A percentile compares a stretch with the other conserved stretches of the same genome.
These are phyloP conservation scores for Turnera subulata DNA, from an alignment of 345 rosid genomes.

Conservation along the genomic window DNA sequence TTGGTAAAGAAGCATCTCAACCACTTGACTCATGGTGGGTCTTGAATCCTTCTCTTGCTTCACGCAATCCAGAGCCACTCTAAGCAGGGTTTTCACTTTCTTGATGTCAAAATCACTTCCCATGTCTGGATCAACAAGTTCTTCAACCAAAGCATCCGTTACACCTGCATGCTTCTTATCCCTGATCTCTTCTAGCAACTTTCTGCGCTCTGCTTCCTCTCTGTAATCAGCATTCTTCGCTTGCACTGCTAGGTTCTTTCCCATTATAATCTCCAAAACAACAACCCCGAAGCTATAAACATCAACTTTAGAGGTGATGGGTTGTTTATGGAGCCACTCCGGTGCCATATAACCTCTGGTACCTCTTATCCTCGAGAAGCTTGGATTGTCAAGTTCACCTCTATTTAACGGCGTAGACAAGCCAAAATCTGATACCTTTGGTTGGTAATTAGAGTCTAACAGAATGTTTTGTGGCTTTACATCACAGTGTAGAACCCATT, in stretches of 20 bases:
- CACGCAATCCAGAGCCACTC: constrained; percentile 8
- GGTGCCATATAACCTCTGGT: too few relatives aligned
- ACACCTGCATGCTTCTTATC: constrained; percentile 8
- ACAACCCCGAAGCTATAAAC: constrained; percentile 15
- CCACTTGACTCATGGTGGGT: constrained; percentile 22
- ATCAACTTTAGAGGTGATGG: constrained; percentile 14
- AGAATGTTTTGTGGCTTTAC: too few relatives aligned
- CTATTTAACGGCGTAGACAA: neutral
- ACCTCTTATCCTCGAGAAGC: constrained; percentile 7
- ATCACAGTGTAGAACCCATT: too few relatives aligned
- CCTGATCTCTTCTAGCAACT: constrained; percentile 1
- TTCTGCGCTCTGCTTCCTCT: neutral
- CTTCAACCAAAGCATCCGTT: constrained; percentile 3
- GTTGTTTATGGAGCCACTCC: constrained; percentile 8
- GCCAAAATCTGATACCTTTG: neutral
- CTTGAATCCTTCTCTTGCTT: constrained; percentile 14
- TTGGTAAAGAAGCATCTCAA: constrained; percentile 12
- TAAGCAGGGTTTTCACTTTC: neutral
- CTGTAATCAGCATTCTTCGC: neutral
- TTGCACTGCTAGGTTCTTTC: neutral
- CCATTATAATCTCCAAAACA: constrained; percentile 14
- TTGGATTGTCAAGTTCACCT: neutral
- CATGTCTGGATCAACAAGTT: constrained; percentile 20
- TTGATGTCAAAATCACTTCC: constrained; percentile 2
- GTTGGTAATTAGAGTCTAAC: too few relatives aligned